Evolutionary conservation across 2,329 filamentous ascomycete species (phyloP).

Genomic region (Huntiella savannae): DNA sequence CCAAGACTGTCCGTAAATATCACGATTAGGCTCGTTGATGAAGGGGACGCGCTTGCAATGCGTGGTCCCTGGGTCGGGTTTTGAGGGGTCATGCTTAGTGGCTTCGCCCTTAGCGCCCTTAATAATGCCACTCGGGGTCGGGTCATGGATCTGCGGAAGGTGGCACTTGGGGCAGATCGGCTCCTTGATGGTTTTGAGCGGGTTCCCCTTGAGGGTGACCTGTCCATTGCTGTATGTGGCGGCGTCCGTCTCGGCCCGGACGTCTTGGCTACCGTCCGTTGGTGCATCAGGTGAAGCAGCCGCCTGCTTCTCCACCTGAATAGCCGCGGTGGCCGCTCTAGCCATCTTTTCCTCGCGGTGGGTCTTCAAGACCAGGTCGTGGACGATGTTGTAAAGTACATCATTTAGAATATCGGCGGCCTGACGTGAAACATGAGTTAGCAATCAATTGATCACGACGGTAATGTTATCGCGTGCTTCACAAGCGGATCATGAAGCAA

Average conservation of each 20-base stretch:
- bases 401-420: constrained; percentile 53
- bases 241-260: constrained; percentile 45
- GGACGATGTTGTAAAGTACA: constrained; percentile 55
- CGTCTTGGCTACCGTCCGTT: constrained; percentile 33
- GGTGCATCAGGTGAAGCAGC: constrained; percentile 34
- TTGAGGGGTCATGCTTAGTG: constrained; percentile 14
- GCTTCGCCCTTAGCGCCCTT: constrained; percentile 31
- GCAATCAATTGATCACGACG: not conserved
- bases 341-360: constrained; percentile 66
- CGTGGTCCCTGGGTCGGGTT: constrained; percentile 45
- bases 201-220: constrained; percentile 51
- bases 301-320: constrained; percentile 43
- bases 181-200: constrained; percentile 49
- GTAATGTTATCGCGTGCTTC: not conserved
- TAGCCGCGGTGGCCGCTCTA: constrained; percentile 44
- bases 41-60: constrained; percentile 69
- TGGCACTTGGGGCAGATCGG: constrained; percentile 58
- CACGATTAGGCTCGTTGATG: constrained; percentile 55
- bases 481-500: not conserved
- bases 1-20: constrained; percentile 71
- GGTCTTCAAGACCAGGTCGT: constrained; percentile 53
- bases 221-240: constrained; percentile 51
- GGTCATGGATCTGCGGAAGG: constrained; percentile 53
- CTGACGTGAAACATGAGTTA: constrained; percentile 19
- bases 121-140: constrained; percentile 36